Evolutionary conservation across 2,329 filamentous ascomycete genomes (phyloP), one percentile per base, ranked within the genome.

Genomic region (Boeremia exigua): DNA sequence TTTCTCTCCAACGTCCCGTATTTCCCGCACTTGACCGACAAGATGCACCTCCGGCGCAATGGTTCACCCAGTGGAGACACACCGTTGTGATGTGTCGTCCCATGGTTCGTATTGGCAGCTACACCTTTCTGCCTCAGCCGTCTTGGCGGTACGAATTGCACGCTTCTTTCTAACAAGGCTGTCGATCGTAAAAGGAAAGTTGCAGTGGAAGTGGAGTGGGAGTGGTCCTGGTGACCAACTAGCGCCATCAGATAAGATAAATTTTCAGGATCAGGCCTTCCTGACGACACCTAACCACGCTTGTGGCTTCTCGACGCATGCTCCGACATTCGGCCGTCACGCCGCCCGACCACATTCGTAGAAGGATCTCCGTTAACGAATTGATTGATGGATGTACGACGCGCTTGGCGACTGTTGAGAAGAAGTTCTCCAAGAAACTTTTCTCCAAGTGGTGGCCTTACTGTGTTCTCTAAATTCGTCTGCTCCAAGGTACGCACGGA

Each of bases 171-270:
- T 23, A 27, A 17, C 33, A 45, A 25, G 27, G 39, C 33, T 37
- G 33, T 39, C 14, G 39, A 51, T 45, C 40, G 14, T 27, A 51
- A 45, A 45, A 15, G 40, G 48, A 30, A 51, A 44, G 48, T 38
- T 44, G 40, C 48, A 45, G 17, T 51, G 39, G 15, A 11, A 51
- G 48, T 51, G 48, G 48, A 51, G 48, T 44, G 27, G 25, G 14
- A 17, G 40, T 44, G 25, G 27, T 32, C 12, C 40, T 34, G 14
- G 23, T 30, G 33, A 15, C 19, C 7, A 5, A 44, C 27, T 51
- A 51, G 48, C 48, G 48, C 39, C 48, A 51, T 51, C 48, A 38
- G 48, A 51, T 51, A 51, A 51, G 48, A 51, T 51, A 51, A 39
- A 51, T 19, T 51, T 51, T 45, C 40, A 19, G 32, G 28, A 43